Evolutionary conservation across 2,329 filamentous ascomycete genomes (phyloP).

Genomic region (Aspergillus terreus): DNA sequence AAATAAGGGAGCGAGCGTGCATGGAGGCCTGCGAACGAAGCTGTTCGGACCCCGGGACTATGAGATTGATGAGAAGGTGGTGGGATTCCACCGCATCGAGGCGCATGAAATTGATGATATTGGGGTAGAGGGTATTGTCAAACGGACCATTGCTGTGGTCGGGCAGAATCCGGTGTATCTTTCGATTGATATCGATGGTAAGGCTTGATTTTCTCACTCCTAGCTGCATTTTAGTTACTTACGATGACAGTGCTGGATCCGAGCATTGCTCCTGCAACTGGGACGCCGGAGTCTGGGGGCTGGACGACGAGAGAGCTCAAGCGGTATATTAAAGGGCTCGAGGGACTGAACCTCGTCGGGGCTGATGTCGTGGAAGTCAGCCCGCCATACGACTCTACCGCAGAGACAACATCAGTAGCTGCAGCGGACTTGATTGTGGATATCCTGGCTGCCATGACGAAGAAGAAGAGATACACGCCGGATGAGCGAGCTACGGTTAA

Average conservation of each 20-base stretch:
- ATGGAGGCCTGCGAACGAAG: constrained; percentile 22
- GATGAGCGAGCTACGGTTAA: background rate
- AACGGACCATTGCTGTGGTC: constrained; percentile 11
- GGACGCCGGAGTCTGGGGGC: constrained; percentile 21
- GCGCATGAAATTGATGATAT: constrained; percentile 25
- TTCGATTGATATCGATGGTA: constrained; percentile 31
- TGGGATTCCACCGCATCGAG: constrained; percentile 22
- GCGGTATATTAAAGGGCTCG: constrained; percentile 15
- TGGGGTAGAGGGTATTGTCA: constrained; percentile 18
- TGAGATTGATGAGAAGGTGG: constrained; percentile 18
- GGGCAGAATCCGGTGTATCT: constrained; percentile 26
- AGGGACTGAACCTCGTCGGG: constrained; percentile 17
- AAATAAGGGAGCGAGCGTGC: constrained; percentile 21
- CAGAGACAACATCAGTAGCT: constrained; percentile 38
- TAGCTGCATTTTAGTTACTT: background rate
- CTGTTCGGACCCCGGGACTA: constrained; percentile 22
- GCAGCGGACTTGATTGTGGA: constrained; percentile 28
- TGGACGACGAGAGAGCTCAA: constrained; percentile 21
- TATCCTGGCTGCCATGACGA: constrained; percentile 25
- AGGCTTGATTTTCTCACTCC: background rate
- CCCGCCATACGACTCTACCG: constrained; percentile 28
- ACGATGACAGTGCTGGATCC: constrained; percentile 23
- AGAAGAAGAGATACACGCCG: background rate
- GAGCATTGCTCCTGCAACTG: constrained; percentile 31
- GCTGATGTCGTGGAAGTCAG: constrained; percentile 44